Conservation (phyloP, 345 rosid genomes). For the Lepidium africanum region DNA sequence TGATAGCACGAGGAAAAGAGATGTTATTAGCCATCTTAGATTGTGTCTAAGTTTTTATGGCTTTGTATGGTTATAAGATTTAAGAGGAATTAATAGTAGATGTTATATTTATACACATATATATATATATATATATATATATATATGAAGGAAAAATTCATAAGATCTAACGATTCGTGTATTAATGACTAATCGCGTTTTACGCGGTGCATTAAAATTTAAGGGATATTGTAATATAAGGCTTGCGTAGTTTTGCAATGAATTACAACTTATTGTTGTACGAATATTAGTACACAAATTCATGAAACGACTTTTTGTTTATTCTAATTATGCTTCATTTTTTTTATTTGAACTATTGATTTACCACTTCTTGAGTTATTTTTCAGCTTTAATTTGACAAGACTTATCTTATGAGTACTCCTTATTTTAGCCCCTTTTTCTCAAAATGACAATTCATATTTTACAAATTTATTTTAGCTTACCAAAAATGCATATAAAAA, state of each 20-base stretch:
- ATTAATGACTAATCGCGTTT: conserved; percentile 22
- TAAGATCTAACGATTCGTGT: conserved; percentile 5
- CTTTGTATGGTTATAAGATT: not conserved
- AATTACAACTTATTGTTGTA: not conserved
- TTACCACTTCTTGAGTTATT: too few relatives aligned
- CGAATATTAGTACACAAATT: not conserved
- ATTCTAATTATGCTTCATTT: too few relatives aligned
- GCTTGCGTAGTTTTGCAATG: too few relatives aligned
- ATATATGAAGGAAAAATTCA: too few relatives aligned
- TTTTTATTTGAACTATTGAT: too few relatives aligned
- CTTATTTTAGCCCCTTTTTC: too few relatives aligned
- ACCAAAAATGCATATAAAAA: too few relatives aligned
- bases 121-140: not conserved
- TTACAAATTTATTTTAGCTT: too few relatives aligned
- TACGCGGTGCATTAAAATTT: conserved; percentile 16
- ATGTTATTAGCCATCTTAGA: conserved; percentile 13
- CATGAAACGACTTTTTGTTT: too few relatives aligned
- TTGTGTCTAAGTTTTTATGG: not conserved
- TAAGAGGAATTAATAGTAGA: not conserved
- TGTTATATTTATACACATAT: not conserved
- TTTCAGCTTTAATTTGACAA: too few relatives aligned
- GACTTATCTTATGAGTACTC: too few relatives aligned
- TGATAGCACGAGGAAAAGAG: not conserved
- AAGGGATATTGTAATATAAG: not conserved
- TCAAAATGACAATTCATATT: too few relatives aligned